These are phyloP conservation scores for Piper longum DNA, from an alignment of 164 flowering plant genomes.

Conservation along the genomic window DNA sequence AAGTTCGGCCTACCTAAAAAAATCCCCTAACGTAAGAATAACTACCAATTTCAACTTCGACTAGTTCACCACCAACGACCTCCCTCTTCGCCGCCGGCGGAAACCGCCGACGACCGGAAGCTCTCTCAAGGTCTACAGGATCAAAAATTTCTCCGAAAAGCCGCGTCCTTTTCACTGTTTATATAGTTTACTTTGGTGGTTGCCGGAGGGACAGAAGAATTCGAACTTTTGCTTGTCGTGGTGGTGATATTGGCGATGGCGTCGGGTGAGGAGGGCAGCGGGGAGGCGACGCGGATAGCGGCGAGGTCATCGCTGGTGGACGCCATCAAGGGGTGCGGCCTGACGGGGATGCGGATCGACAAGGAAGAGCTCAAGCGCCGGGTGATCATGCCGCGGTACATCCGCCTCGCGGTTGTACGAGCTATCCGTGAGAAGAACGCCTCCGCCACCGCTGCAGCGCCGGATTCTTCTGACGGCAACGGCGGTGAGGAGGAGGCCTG, in stretches of 20 bases:
- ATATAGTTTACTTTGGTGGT: too few species aligned
- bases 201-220: too few species aligned
- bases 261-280: neutral
- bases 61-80: too few species aligned
- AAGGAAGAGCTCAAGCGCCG: conserved; percentile 39
- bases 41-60: too few species aligned
- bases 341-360: conserved; percentile 45
- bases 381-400: conserved; percentile 46
- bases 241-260: neutral
- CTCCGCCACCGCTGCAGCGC: neutral
- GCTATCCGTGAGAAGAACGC: conserved; percentile 32
- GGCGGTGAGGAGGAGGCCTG: conserved; percentile 4
- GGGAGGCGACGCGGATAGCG: conserved; percentile 8
- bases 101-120: too few species aligned
- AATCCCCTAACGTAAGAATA: too few species aligned
- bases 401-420: conserved; percentile 45
- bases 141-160: too few species aligned
- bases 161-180: too few species aligned
- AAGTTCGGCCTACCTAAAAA: too few species aligned
- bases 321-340: conserved; percentile 45
- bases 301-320: conserved; percentile 53
- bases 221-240: too few species aligned
- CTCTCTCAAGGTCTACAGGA: too few species aligned
- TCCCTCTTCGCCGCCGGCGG: too few species aligned
- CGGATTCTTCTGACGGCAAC: conserved; percentile 1